Evolutionary conservation across 352 stramenopile species (phyloP).

Genomic region (Phytophthora europaea): DNA sequence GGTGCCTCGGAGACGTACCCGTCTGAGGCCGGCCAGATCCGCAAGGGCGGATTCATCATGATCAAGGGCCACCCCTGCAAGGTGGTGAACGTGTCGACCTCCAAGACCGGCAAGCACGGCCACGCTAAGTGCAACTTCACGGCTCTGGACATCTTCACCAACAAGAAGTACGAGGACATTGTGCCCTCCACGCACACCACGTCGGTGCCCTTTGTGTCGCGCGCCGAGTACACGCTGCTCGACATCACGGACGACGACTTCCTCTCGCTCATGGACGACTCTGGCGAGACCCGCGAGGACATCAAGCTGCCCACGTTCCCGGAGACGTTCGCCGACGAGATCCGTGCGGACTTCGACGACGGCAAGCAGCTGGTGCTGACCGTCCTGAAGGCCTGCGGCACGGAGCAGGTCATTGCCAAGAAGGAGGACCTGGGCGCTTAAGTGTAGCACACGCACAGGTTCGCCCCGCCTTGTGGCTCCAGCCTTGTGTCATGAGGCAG

Average conservation of each 20-base stretch:
- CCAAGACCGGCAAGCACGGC: constrained; percentile 99
- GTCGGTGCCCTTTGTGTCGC: constrained; percentile 97
- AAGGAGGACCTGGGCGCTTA: constrained; percentile 92
- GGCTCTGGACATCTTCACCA: constrained; percentile 99
- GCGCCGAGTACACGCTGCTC: constrained; percentile 98
- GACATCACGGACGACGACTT: constrained; percentile 99
- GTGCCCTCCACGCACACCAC: constrained; percentile 99
- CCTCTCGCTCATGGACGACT: constrained; percentile 98
- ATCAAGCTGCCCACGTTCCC: constrained; percentile 97
- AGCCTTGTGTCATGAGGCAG: background rate
- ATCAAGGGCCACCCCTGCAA: constrained; percentile 99
- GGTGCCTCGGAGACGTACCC: constrained; percentile 98
- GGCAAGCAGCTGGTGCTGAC: constrained; percentile 97
- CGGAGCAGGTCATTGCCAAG: constrained; percentile 99
- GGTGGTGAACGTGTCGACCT: constrained; percentile 98
- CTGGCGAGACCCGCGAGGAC: constrained; percentile 97
- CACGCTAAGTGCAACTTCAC: constrained; percentile 99
- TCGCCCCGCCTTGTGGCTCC: constrained; percentile 9
- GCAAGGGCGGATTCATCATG: constrained; percentile 99
- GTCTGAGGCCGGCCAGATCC: constrained; percentile 99
- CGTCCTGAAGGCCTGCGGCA: constrained; percentile 97
- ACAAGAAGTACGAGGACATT: constrained; percentile 99
- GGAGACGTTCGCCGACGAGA: constrained; percentile 97
- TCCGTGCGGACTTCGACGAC: constrained; percentile 96
- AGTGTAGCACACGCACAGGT: constrained; percentile 31